phyloP scores from a whole-genome alignment of 2,329 filamentous ascomycete species.

The Elsinoe arachidis region DNA sequence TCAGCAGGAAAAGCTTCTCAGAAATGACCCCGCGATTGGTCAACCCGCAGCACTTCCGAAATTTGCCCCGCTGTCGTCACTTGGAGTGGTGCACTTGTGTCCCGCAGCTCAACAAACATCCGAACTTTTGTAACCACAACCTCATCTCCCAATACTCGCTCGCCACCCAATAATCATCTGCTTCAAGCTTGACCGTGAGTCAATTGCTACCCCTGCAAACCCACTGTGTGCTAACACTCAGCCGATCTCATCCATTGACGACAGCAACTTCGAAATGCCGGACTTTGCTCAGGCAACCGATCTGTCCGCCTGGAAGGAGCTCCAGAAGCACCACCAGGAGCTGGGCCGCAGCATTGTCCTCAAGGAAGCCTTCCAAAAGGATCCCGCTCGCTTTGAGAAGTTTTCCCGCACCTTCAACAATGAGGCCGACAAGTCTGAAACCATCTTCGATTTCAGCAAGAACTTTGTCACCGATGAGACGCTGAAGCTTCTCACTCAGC shows the following conservation, averaged over 20 bases:
- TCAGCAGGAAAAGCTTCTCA: not conserved
- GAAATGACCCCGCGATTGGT: constrained; percentile 6
- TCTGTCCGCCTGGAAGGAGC: constrained; percentile 77
- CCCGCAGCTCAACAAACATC: constrained; percentile 10
- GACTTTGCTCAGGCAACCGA: constrained; percentile 76
- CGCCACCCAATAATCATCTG: not conserved
- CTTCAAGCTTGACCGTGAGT: not conserved
- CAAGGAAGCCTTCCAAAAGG: constrained; percentile 80
- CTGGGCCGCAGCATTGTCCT: constrained; percentile 81
- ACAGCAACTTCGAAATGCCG: constrained; percentile 36
- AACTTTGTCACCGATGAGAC: constrained; percentile 96
- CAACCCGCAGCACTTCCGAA: constrained; percentile 5
- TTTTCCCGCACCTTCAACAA: constrained; percentile 80
- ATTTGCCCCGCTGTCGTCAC: constrained; percentile 11
- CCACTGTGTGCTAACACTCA: not conserved
- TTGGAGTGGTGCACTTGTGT: not conserved
- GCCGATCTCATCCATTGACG: not conserved
- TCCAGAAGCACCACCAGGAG: constrained; percentile 76
- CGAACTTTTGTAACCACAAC: constrained; percentile 3
- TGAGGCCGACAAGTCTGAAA: constrained; percentile 68
- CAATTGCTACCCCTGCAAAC: not conserved
- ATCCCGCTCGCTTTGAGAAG: constrained; percentile 81
- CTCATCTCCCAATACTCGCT: not conserved
- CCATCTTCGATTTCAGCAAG: constrained; percentile 98
- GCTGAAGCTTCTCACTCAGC: constrained; percentile 72